phyloP scores from a whole-genome alignment of 495 filamentous ascomycete species.

The Platismatia glauca region DNA sequence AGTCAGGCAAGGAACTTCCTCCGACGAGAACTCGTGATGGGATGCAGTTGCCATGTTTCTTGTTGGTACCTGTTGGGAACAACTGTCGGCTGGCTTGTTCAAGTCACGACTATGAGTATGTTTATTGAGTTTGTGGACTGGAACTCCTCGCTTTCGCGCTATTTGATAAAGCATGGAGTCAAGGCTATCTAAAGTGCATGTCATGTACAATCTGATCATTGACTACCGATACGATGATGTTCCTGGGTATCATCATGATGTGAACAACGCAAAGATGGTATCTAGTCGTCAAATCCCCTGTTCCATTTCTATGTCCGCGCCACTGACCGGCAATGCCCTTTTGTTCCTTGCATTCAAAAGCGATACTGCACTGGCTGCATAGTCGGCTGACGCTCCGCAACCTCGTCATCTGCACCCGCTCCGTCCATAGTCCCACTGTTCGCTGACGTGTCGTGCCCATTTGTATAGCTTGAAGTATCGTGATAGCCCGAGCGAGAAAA shows the following conservation, averaged over 20 bases:
- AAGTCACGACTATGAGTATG: neutral
- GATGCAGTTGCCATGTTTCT: neutral
- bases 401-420: neutral
- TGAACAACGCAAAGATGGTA: neutral
- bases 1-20: neutral
- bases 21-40: neutral
- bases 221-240: neutral
- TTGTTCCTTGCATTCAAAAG: neutral
- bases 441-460: neutral
- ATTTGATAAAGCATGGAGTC: neutral
- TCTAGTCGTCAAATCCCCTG: neutral
- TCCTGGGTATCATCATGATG: neutral
- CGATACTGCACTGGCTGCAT: constrained; percentile 17
- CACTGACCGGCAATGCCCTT: neutral
- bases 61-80: neutral
- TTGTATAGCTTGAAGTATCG: constrained; percentile 10
- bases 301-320: neutral
- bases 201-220: neutral
- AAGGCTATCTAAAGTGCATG: neutral
- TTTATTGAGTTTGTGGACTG: neutral
- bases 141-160: neutral
- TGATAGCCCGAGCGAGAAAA: constrained; percentile 11
- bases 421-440: constrained; percentile 7
- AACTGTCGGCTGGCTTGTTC: neutral
- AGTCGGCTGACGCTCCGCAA: constrained; percentile 4